phyloP scores from a whole-genome alignment of 306 rosid genomes.

The Benincasa hispida region DNA sequence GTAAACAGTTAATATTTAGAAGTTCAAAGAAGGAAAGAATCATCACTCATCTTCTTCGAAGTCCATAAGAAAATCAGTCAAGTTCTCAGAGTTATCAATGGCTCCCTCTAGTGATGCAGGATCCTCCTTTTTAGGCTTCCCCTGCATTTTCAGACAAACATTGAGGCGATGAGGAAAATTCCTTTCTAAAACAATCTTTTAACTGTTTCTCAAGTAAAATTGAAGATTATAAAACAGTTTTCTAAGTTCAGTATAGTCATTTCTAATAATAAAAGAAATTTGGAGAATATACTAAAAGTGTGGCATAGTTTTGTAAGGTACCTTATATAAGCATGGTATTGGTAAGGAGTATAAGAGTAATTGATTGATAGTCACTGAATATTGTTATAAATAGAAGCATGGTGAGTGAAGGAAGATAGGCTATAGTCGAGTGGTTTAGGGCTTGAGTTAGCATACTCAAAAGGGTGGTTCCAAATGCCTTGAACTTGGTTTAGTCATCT shows the following conservation, averaged over 20 bases:
- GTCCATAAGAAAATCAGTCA: conserved; percentile 87
- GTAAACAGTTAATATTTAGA: neutral
- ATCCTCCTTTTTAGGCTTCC: conserved; percentile 56
- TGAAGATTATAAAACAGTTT: neutral
- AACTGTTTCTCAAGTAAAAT: neutral
- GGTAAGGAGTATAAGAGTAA: no score
- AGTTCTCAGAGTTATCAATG: conserved; percentile 63
- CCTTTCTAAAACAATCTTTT: neutral
- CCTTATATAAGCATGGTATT: no score
- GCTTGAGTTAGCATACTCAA: no score
- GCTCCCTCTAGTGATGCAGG: conserved; percentile 63
- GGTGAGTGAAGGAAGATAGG: no score
- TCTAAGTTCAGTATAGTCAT: neutral
- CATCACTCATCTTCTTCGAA: conserved; percentile 52
- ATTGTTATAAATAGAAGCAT: no score
- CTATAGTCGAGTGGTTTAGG: no score
- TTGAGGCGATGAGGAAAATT: neutral
- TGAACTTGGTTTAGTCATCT: no score
- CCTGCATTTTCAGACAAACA: conserved; percentile 29
- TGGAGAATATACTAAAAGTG: neutral
- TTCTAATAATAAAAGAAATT: neutral
- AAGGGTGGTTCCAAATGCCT: no score
- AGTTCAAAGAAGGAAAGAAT: conserved; percentile 12
- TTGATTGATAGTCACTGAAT: no score
- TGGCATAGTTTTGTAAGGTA: no score